phyloP scores from a whole-genome alignment of 768 basidiomycete genomes.

The Lyophyllum semitale region DNA sequence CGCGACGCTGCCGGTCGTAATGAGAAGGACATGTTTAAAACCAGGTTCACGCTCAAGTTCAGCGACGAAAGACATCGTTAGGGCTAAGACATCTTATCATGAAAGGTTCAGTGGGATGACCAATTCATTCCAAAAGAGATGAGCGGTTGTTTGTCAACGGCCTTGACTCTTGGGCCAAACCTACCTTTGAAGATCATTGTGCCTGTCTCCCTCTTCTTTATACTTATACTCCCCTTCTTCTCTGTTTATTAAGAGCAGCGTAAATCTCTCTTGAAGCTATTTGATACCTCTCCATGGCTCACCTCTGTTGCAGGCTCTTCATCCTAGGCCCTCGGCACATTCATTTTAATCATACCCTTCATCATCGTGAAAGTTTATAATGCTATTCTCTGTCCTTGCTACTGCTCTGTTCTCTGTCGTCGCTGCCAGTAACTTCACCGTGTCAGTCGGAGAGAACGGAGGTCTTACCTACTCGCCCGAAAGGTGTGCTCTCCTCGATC shows the following conservation, averaged over 20 bases:
- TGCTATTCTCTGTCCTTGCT: constrained; percentile 18
- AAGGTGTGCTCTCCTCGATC: constrained; percentile 3
- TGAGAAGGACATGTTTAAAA: constrained; percentile 70
- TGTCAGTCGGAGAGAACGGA: constrained; percentile 33
- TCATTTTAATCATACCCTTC: constrained; percentile 15
- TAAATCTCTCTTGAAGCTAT: constrained; percentile 19
- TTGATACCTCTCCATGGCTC: constrained; percentile 8
- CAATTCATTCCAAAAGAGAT: not conserved
- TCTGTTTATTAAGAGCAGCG: constrained; percentile 32
- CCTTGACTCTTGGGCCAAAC: too few relatives aligned
- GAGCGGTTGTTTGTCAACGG: constrained; percentile 3
- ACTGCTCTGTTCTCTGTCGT: constrained; percentile 27
- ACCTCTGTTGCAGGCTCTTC: constrained; percentile 22
- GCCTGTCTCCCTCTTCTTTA: too few relatives aligned
- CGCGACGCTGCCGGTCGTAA: constrained; percentile 94
- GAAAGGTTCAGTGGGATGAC: not conserved
- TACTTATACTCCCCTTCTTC: constrained; percentile 8
- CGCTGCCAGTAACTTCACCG: constrained; percentile 30
- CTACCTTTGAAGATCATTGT: too few relatives aligned
- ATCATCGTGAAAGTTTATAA: constrained; percentile 8
- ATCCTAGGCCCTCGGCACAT: constrained; percentile 12
- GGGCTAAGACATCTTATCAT: constrained; percentile 1
- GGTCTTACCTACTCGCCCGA: constrained; percentile 28
- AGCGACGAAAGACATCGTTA: constrained; percentile 37
- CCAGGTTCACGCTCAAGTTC: constrained; percentile 41